Evolutionary conservation across 495 filamentous ascomycete genomes (phyloP).

Genomic region (Penicillium mononematosum): DNA sequence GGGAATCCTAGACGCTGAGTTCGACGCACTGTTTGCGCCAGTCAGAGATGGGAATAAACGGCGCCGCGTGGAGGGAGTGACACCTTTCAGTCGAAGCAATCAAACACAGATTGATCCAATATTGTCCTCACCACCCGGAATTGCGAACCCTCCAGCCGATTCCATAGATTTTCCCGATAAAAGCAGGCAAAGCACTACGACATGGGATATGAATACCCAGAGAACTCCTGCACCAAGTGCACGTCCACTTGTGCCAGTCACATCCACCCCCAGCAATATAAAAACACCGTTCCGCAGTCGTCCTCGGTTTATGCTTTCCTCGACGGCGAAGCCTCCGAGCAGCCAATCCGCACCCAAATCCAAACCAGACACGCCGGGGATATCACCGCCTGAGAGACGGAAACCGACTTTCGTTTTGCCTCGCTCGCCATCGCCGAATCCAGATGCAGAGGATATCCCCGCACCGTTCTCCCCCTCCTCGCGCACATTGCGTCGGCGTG

Average conservation of each 20-base stretch:
- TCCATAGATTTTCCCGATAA: constrained; percentile 7
- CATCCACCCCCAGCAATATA: constrained; percentile 20
- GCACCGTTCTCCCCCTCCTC: constrained; percentile 46
- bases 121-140: constrained; percentile 23
- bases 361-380: constrained; percentile 14
- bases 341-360: constrained; percentile 19
- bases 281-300: constrained; percentile 28
- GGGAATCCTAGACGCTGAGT: constrained; percentile 23
- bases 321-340: constrained; percentile 21
- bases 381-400: constrained; percentile 25
- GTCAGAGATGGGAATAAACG: constrained; percentile 30
- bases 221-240: constrained; percentile 12
- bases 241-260: constrained; percentile 6
- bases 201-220: constrained; percentile 3
- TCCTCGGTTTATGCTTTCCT: constrained; percentile 33
- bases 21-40: constrained; percentile 34
- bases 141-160: background rate
- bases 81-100: constrained; percentile 6
- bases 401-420: constrained; percentile 44
- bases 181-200: background rate
- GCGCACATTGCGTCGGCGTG: constrained; percentile 34
- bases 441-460: constrained; percentile 27
- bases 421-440: constrained; percentile 38
- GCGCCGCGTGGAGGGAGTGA: constrained; percentile 20
- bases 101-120: constrained; percentile 11